Conservation (phyloP, 2,329 filamentous ascomycete genomes). For the Xylariaceae sp. region DNA sequence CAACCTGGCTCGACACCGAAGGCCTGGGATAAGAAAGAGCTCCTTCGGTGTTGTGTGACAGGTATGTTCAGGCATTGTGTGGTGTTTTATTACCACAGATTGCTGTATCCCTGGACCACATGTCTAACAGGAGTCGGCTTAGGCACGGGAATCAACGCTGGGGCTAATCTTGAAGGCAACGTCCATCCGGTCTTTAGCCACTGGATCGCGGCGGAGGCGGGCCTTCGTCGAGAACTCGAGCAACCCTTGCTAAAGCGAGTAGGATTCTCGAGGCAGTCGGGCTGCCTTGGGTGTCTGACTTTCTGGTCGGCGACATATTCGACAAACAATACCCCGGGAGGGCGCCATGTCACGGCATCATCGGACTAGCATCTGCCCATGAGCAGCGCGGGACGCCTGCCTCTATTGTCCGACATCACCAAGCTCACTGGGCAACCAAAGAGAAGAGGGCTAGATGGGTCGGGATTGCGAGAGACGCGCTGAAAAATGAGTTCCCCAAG, state of each 20-base stretch:
- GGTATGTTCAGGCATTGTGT: conserved; percentile 12
- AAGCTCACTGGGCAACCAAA: conserved; percentile 20
- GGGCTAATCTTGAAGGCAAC: conserved; percentile 23
- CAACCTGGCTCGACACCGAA: conserved; percentile 26
- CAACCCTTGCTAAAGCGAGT: conserved; percentile 30
- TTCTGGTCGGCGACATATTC: conserved; percentile 30
- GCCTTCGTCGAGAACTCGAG: conserved; percentile 23
- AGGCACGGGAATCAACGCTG: conserved; percentile 21
- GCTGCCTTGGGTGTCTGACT: conserved; percentile 31
- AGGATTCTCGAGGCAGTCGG: conserved; percentile 27
- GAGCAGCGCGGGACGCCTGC: conserved; percentile 9
- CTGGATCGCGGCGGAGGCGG: conserved; percentile 21
- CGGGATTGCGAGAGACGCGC: conserved; percentile 11
- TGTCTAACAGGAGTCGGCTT: neutral
- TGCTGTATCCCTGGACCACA: neutral
- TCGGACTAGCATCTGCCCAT: neutral
- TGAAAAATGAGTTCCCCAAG: conserved; percentile 17
- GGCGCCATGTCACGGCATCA: conserved; percentile 2
- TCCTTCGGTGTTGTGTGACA: conserved; percentile 27
- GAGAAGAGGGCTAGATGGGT: conserved; percentile 22
- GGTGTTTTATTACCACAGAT: neutral
- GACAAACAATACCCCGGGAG: conserved; percentile 25
- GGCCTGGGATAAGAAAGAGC: conserved; percentile 27
- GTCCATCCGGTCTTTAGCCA: conserved; percentile 29
- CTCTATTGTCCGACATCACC: conserved; percentile 26